Evolutionary conservation across 805 yeast genomes (phyloP), one percentile per base, ranked within the genome.

Genomic region (Starmerella roubikii): DNA sequence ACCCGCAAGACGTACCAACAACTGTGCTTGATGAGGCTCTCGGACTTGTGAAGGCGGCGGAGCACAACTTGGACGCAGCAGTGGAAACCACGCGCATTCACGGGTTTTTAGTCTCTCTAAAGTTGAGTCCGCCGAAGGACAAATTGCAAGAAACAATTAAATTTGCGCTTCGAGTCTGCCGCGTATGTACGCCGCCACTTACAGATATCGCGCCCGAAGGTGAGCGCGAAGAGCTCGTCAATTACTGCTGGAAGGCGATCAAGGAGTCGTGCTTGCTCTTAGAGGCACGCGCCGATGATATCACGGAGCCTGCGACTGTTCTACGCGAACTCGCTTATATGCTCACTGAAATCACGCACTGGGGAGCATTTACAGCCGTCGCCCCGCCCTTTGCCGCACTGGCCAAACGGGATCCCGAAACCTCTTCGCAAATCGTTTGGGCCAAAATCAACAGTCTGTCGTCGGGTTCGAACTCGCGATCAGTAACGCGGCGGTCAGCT

Each of bases 311-410:
- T n/a, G 7, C 21, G 6, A 16, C 77, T 5, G 56, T 83, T 3
- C 65, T 79, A 41, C 68, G 62, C 10, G 93, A 85, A 54, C 61
- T 91, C 26, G 68, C 82, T 3, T 65, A 74, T 0, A 77, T 86
- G 17, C 72, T 46, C 15, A 34, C 43, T 3, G 37, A 38, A 11
- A 44, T 47, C 28, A 43, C 86, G 32, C 97, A 91, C 50, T 69
- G 93, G 44, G 97, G 97, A 24, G 94, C 96, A 0, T 82, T 88
- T 45, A 77, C 93, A 9, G 76, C 96, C 0, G 78, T 86, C 0
- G 76, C 81, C 46, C 94, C 95, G 4, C 71, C 91, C 0, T 83
- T 80, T 50, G 67, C 75, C 12, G 66, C 74, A 6, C 69, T 77
- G 39, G 82, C 94, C 48, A 46, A 58, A 12, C 57, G 72, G n/a